phyloP scores from a whole-genome alignment of 176 grass and related monocot genomes.

The Zoysia pacifica region DNA sequence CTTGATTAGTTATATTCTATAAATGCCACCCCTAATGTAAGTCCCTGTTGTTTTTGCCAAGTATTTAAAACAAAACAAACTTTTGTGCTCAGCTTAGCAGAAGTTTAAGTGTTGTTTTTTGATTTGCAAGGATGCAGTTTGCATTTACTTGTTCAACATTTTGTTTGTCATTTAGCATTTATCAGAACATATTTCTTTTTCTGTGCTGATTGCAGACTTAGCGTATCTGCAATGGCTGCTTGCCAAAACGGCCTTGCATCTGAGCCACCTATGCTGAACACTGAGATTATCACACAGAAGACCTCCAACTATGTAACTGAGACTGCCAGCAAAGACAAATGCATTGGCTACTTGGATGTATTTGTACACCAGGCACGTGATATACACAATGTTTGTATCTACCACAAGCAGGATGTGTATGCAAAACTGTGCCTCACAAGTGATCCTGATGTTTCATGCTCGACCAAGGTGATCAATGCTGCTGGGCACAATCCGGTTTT shows the following conservation, averaged over 20 bases:
- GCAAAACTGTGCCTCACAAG: slow-evolving; percentile 77
- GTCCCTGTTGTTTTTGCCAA: not conserved
- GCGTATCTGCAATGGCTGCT: slow-evolving; percentile 28
- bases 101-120: slow-evolving; percentile 20
- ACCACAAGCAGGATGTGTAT: slow-evolving; percentile 96
- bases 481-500: slow-evolving; percentile 87
- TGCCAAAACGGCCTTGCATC: slow-evolving; percentile 19
- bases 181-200: slow-evolving; percentile 11
- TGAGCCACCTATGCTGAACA: slow-evolving; percentile 29
- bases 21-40: not conserved
- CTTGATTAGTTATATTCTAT: not conserved
- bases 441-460: slow-evolving; percentile 53
- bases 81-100: slow-evolving; percentile 6
- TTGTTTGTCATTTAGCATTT: slow-evolving; percentile 5
- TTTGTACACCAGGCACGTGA: slow-evolving; percentile 82
- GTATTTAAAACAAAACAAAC: not conserved
- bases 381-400: slow-evolving; percentile 97
- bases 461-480: slow-evolving; percentile 76
- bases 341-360: slow-evolving; percentile 69
- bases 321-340: slow-evolving; percentile 23
- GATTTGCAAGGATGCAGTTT: slow-evolving; percentile 10
- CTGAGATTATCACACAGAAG: slow-evolving; percentile 32
- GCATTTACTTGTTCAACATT: not conserved
- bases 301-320: slow-evolving; percentile 31
- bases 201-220: slow-evolving; percentile 28